A percentile compares a stretch with the other conserved stretches of the same genome.
These are phyloP conservation scores for Anastatica hierochuntica DNA, from an alignment of 345 rosid genomes.

Conservation along the genomic window DNA sequence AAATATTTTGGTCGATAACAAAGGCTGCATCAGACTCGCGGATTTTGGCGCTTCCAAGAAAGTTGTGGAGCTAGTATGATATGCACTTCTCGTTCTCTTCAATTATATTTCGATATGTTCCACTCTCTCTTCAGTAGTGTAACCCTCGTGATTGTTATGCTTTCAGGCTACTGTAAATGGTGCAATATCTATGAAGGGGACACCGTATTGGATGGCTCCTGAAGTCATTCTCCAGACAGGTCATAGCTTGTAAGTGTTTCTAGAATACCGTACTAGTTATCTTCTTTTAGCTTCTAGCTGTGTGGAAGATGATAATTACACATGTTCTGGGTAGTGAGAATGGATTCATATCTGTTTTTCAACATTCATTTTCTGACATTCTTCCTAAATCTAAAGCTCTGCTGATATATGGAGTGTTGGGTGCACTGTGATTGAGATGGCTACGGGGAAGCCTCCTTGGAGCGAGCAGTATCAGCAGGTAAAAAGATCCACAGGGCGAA, in stretches of 20 bases:
- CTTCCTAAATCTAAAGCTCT: not conserved
- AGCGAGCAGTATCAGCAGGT: conserved; percentile 38
- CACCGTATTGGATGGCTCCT: conserved; percentile 97
- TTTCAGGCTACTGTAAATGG: conserved; percentile 69
- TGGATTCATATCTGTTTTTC: too few relatives aligned
- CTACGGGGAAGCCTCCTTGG: not conserved
- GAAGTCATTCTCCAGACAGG: conserved; percentile 94
- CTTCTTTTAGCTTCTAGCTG: too few relatives aligned
- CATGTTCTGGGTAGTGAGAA: not conserved
- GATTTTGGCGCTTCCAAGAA: not conserved
- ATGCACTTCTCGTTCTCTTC: not conserved
- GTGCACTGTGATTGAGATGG: not conserved
- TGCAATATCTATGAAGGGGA: conserved; percentile 90
- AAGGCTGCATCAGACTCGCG: not conserved
- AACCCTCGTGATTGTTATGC: too few relatives aligned
- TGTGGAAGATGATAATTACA: not conserved
- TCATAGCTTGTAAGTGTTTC: conserved; percentile 64
- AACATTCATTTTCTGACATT: not conserved
- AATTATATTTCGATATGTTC: too few relatives aligned
- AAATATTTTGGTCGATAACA: not conserved
- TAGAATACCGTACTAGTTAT: not conserved
- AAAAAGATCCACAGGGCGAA: conserved; percentile 9
- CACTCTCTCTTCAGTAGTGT: too few relatives aligned
- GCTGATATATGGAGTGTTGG: not conserved
- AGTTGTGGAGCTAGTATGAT: not conserved